Base-by-base conservation (phyloP, 129 eudicot species). In the Flaveria trinervia region DNA sequence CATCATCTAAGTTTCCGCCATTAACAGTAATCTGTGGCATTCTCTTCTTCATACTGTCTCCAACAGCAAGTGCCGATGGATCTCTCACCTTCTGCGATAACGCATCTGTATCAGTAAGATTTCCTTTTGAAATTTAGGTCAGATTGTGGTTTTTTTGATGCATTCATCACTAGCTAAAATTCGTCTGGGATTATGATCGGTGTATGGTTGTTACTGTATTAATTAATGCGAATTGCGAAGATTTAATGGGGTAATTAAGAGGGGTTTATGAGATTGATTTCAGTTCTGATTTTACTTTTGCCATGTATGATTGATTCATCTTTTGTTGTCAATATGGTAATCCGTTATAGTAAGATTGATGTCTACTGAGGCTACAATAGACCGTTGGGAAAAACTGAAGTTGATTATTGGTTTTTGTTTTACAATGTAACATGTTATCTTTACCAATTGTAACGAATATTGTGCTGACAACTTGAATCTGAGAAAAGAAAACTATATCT, bases 81-180 rank as follows among this genome's bases (percentile, higher is more conserved):
- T 80, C 84, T 73, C 70, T 79, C 74, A 79, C 75, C 50, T 80
- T 79, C 67, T 80, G 84, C 66, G 72, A 80, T 45, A 68, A 80
- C 70, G 23, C 33, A 45, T 73, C 83, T 73, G 79, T 80, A 28
- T 61, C 83, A 66, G 83, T 77, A 73, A 73, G 79, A 80, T 73
- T 75, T 73, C 52, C 41, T 26, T 65, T 65, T 52, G 56, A 67
- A 67, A 73, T 39, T 49, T 62, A 62, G 25, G 54, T 80, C 59
- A n/a, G 41, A 33, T 73, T 72, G 13, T 36, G 13, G 67, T 55
- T 73, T 39, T 11, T 18, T 1, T 15, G 25, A 30, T 49, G 43
- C 16, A 28, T 8, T 50, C 41, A 3, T 23, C 14, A 50, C 4
- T n/a, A 15, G 28, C 12, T 22, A 15, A 10, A 72, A n/a, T 30